A percentile compares a stretch with the other conserved stretches of the same genome.
Conservation (phyloP, 2,329 filamentous ascomycete species). For the Fusarium sp. region DNA sequence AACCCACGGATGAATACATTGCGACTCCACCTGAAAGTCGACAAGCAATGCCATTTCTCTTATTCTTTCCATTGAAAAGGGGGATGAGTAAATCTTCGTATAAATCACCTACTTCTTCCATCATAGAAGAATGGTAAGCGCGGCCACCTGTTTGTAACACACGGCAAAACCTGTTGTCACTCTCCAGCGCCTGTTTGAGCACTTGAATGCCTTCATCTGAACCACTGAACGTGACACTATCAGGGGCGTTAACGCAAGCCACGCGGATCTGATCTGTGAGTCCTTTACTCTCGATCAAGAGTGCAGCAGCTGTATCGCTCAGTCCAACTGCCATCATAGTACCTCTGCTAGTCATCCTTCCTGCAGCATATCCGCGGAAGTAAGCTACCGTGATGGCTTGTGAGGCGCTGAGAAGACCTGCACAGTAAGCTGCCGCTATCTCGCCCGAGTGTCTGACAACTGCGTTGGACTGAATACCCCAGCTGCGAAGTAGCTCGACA, state of each 20-base stretch:
- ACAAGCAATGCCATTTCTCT: rapidly evolving
- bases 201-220: not conserved
- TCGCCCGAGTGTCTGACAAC: not conserved
- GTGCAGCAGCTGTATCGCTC: not conserved
- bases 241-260: not conserved
- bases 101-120: not conserved
- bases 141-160: not conserved
- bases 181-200: not conserved
- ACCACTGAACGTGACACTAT: not conserved
- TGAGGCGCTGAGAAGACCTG: rapidly evolving
- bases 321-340: not conserved
- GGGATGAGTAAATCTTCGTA: not conserved
- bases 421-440: not conserved
- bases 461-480: not conserved
- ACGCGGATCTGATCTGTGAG: not conserved
- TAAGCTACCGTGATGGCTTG: not conserved
- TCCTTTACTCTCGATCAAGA: not conserved
- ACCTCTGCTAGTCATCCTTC: rapidly evolving
- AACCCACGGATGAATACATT: not conserved
- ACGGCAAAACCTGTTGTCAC: not conserved
- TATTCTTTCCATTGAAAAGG: rapidly evolving
- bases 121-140: not conserved
- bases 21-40: rapidly evolving
- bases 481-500: not conserved
- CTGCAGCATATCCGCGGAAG: not conserved